Percentiles rank a stretch among this genome's conserved stretches.
These are phyloP conservation scores for Pseudoscleropodium purum DNA, from an alignment of 225 moss, liverwort and hornwort species.

Conservation along the genomic window DNA sequence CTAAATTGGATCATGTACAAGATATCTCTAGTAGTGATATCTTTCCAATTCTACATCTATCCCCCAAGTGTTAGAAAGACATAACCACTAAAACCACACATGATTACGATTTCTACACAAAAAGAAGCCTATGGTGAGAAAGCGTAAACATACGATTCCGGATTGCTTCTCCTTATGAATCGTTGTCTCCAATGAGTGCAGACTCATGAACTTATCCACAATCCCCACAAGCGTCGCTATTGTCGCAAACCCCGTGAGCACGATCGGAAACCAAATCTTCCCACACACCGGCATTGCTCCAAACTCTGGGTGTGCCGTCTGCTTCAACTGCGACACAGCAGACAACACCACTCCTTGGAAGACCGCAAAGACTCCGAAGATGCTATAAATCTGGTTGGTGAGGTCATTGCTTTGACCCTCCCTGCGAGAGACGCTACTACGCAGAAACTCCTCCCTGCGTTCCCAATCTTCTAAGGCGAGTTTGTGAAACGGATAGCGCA, in stretches of 20 bases:
- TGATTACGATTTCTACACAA: neutral
- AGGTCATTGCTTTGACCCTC: neutral
- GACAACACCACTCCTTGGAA: neutral
- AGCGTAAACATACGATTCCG: neutral
- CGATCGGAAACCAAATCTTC: neutral
- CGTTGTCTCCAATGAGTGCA: neutral
- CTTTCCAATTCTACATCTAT: neutral
- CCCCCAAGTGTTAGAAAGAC: neutral
- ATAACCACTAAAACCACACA: neutral
- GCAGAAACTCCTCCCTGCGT: neutral
- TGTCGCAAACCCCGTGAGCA: neutral
- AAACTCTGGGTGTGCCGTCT: too few species aligned
- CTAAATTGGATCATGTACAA: too few species aligned
- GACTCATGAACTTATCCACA: fast-evolving
- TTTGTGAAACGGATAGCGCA: neutral
- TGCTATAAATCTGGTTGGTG: neutral
- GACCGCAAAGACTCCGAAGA: neutral
- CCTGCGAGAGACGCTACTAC: neutral
- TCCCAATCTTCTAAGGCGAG: neutral
- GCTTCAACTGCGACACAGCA: neutral
- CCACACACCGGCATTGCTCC: neutral
- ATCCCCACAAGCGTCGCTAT: neutral
- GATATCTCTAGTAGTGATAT: too few species aligned
- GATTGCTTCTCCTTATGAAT: neutral
- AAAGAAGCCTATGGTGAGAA: too few species aligned